Percentiles rank a stretch among this genome's conserved stretches.
Evolutionary conservation across 306 rosid genomes (phyloP).

Genomic region (Purshia tridentata): DNA sequence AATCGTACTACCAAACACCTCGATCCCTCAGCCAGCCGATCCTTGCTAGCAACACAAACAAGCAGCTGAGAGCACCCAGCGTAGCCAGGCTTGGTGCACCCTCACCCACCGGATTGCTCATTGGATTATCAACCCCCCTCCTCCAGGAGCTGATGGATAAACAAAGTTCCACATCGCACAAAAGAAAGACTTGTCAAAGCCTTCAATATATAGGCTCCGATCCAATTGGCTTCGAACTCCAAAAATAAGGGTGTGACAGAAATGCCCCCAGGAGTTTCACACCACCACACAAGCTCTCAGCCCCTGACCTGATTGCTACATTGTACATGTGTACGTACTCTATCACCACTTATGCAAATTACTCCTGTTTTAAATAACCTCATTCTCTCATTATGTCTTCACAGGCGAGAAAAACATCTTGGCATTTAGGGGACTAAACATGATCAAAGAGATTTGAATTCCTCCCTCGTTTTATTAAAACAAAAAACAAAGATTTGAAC

Average conservation of each 20-base stretch:
- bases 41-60: constrained; percentile 43
- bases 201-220: constrained; percentile 17
- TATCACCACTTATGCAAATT: constrained; percentile 34
- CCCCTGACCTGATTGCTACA: constrained; percentile 37
- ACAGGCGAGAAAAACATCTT: too few relatives aligned
- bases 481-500: too few relatives aligned
- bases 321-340: too few relatives aligned
- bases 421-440: too few relatives aligned
- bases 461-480: too few relatives aligned
- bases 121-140: constrained; percentile 41
- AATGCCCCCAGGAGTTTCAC: constrained; percentile 38
- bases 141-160: constrained; percentile 30
- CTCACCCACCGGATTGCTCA: constrained; percentile 40
- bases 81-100: constrained; percentile 37
- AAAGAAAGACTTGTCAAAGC: neutral
- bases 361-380: too few relatives aligned
- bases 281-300: constrained; percentile 28
- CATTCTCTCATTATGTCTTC: too few relatives aligned
- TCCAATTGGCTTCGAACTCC: constrained; percentile 35
- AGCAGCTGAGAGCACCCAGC: constrained; percentile 36
- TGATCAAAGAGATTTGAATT: too few relatives aligned
- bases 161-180: constrained; percentile 26
- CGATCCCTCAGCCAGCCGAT: constrained; percentile 42
- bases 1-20: constrained; percentile 26
- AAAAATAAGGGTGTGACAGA: constrained; percentile 31